A percentile compares a stretch with the other conserved stretches of the same genome.
phyloP scores from a whole-genome alignment of 2,329 filamentous ascomycete species.

The Calonectria henricotiae region DNA sequence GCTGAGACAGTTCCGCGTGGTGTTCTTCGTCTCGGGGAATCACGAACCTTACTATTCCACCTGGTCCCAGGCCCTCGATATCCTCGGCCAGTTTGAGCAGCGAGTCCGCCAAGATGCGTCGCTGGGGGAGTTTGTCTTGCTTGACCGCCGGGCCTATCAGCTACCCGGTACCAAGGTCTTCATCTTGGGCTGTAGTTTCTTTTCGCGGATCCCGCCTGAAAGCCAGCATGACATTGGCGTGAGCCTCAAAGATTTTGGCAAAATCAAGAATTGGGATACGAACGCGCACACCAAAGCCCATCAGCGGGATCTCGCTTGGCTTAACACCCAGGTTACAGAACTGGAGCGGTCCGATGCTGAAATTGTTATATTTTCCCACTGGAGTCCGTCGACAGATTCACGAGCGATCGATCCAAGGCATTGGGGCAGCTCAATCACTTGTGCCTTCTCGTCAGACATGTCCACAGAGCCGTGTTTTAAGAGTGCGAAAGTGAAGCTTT shows the following conservation, averaged over 20 bases:
- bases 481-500: constrained; percentile 58
- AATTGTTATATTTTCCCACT: constrained; percentile 63
- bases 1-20: constrained; percentile 64
- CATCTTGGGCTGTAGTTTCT: constrained; percentile 63
- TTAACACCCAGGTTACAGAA: constrained; percentile 58
- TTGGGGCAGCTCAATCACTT: constrained; percentile 48
- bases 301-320: constrained; percentile 61
- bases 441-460: constrained; percentile 62
- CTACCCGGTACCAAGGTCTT: constrained; percentile 50
- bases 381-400: constrained; percentile 59
- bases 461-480: constrained; percentile 57
- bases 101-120: constrained; percentile 44
- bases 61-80: constrained; percentile 55
- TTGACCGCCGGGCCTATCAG: constrained; percentile 55
- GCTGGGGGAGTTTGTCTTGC: constrained; percentile 60
- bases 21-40: constrained; percentile 72
- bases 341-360: constrained; percentile 50
- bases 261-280: constrained; percentile 61
- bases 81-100: constrained; percentile 56
- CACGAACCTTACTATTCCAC: constrained; percentile 69
- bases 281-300: constrained; percentile 59
- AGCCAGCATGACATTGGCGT: constrained; percentile 59
- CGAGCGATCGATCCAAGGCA: constrained; percentile 58
- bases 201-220: constrained; percentile 63
- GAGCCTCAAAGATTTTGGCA: constrained; percentile 69